Evolutionary conservation across 2,329 filamentous ascomycete genomes (phyloP).

Genomic region (Verticillium zaregamsianum): DNA sequence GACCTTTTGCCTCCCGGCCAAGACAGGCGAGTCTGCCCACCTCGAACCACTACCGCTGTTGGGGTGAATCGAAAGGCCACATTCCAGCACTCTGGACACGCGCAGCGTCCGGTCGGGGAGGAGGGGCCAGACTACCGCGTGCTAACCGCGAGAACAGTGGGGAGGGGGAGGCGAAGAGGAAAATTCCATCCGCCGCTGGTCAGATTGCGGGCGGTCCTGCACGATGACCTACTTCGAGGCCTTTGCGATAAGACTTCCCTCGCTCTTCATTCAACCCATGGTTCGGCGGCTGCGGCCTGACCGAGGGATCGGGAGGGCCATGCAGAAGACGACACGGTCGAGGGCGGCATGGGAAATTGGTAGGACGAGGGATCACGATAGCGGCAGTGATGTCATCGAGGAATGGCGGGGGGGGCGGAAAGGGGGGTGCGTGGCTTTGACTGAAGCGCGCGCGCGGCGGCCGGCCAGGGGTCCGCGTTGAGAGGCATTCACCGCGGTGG

Average conservation of each 20-base stretch:
- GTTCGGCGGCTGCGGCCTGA: not conserved
- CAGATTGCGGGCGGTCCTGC: not conserved
- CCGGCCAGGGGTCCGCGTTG: not conserved
- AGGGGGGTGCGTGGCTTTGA: not conserved
- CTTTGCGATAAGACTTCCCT: not conserved
- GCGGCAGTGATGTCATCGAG: slow-evolving; percentile 2
- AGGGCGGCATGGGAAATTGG: not conserved
- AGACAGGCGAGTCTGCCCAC: not conserved
- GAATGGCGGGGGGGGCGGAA: not conserved
- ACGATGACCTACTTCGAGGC: not conserved
- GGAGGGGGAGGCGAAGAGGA: not conserved
- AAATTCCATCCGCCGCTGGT: not conserved
- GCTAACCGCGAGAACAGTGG: not conserved
- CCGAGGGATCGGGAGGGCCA: not conserved
- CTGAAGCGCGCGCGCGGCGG: not conserved
- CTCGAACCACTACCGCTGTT: not conserved
- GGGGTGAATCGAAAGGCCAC: not conserved
- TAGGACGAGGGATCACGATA: slow-evolving; percentile 2
- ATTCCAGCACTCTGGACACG: not conserved
- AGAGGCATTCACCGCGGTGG: not conserved
- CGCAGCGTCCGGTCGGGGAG: not conserved
- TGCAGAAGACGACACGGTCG: not conserved
- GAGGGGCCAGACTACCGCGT: not conserved
- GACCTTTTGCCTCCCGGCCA: not conserved
- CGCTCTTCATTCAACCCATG: not conserved